Conservation (phyloP, 148 eudicot genomes). For the Limonium bicolor region DNA sequence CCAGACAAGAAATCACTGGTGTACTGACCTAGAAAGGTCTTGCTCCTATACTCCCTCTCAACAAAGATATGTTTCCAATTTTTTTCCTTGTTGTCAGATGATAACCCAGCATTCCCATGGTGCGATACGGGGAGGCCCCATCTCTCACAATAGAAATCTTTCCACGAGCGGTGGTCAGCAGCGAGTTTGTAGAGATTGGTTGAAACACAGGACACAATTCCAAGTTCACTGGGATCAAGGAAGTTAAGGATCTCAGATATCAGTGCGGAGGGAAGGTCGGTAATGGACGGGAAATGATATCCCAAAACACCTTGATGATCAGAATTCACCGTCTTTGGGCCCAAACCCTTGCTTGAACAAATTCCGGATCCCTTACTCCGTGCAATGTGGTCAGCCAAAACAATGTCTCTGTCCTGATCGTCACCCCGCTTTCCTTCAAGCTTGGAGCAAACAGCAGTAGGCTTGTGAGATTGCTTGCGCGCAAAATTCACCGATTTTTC, state of each 20-base stretch:
- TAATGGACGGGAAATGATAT: constrained; percentile 29
- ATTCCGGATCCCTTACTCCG: constrained; percentile 18
- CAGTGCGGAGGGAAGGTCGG: constrained; percentile 67
- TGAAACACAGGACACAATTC: constrained; percentile 77
- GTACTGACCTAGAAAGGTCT: constrained; percentile 58
- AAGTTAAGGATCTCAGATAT: constrained; percentile 79
- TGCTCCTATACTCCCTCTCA: constrained; percentile 82
- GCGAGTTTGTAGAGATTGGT: constrained; percentile 48
- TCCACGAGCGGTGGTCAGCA: constrained; percentile 75
- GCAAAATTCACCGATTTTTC: constrained; percentile 18
- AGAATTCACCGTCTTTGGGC: constrained; percentile 13
- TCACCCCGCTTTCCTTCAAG: constrained; percentile 8
- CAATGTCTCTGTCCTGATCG: constrained; percentile 6
- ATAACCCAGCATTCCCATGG: constrained; percentile 18
- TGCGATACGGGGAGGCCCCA: constrained; percentile 66
- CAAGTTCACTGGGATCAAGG: constrained; percentile 90
- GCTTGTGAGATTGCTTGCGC: constrained; percentile 18
- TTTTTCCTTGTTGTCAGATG: constrained; percentile 61
- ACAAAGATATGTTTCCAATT: constrained; percentile 91
- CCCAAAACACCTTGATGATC: constrained; percentile 10
- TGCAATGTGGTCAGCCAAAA: constrained; percentile 15
- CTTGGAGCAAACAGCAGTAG: constrained; percentile 16
- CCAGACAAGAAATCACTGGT: constrained; percentile 57
- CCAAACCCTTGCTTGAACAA: constrained; percentile 7
- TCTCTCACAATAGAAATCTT: constrained; percentile 79